phyloP scores from a whole-genome alignment of 2,329 filamentous ascomycete species.

The Cladosporium phlei region DNA sequence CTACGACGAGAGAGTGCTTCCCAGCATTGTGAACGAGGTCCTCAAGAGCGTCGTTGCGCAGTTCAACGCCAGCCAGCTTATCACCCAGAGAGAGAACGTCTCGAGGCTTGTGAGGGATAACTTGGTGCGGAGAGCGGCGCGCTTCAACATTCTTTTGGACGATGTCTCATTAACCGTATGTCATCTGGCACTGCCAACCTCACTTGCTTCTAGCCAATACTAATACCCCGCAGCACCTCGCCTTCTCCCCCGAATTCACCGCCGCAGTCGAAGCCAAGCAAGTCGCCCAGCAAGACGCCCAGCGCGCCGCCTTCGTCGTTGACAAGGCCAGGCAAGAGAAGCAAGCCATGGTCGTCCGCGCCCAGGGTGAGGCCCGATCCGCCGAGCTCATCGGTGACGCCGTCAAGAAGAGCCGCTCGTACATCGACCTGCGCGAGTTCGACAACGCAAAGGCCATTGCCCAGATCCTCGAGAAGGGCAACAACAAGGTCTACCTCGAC shows the following conservation, averaged over 20 bases:
- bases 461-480: slow-evolving; percentile 77
- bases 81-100: slow-evolving; percentile 98
- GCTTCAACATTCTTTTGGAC: slow-evolving; percentile 96
- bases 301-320: slow-evolving; percentile 93
- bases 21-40: slow-evolving; percentile 98
- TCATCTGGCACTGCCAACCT: not conserved
- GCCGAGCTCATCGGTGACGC: slow-evolving; percentile 97
- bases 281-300: slow-evolving; percentile 81
- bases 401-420: slow-evolving; percentile 98
- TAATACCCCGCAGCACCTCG: slow-evolving; percentile 49
- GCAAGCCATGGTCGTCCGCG: slow-evolving; percentile 96
- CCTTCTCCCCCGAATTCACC: slow-evolving; percentile 66
- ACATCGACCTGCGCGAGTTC: slow-evolving; percentile 95
- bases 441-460: slow-evolving; percentile 92
- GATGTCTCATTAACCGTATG: slow-evolving; percentile 81
- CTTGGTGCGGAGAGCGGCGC: slow-evolving; percentile 79
- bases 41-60: slow-evolving; percentile 97
- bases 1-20: slow-evolving; percentile 96
- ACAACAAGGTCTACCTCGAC: slow-evolving; percentile 93
- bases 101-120: slow-evolving; percentile 88
- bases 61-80: slow-evolving; percentile 97
- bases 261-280: slow-evolving; percentile 66
- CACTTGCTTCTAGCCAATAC: slow-evolving; percentile 6
- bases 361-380: slow-evolving; percentile 97
- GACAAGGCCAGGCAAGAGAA: slow-evolving; percentile 99